Evolutionary conservation across 495 filamentous ascomycete species (phyloP).

Genomic region (Ascobolus immersus): DNA sequence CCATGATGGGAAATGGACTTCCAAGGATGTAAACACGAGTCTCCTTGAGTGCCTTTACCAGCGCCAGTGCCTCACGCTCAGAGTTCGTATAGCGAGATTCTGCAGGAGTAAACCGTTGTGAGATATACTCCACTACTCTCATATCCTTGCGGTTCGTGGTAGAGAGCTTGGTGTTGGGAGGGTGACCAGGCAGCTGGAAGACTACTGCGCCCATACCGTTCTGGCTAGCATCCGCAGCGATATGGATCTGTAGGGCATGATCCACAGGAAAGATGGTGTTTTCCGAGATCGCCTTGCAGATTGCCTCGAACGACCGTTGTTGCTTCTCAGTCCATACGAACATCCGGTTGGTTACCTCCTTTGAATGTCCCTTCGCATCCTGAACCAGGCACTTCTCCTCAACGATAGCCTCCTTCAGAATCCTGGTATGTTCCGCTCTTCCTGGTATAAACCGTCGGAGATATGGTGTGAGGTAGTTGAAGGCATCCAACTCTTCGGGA

Average conservation of each 20-base stretch:
- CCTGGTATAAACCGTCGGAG: neutral
- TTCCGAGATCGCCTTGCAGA: neutral
- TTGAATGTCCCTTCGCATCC: too few species aligned
- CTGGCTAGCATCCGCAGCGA: neutral
- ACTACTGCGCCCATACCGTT: neutral
- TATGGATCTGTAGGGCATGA: neutral
- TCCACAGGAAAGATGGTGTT: neutral
- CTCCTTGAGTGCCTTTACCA: too few species aligned
- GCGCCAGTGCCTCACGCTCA: neutral
- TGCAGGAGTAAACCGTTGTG: neutral
- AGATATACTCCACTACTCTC: constrained; percentile 1
- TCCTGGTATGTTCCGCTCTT: neutral
- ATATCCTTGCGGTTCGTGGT: neutral
- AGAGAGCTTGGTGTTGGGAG: neutral
- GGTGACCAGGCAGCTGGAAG: neutral
- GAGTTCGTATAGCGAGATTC: neutral
- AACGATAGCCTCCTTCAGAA: neutral
- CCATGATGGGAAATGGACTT: neutral
- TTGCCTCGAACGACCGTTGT: neutral
- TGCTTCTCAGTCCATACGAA: neutral
- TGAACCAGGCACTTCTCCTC: too few species aligned
- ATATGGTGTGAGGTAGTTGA: constrained; percentile 1
- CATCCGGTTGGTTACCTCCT: too few species aligned
- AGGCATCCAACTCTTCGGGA: neutral
- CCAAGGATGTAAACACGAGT: too few species aligned